Conservation (phyloP, 169 alveolate genomes). For the Perkinsus marinus region DNA sequence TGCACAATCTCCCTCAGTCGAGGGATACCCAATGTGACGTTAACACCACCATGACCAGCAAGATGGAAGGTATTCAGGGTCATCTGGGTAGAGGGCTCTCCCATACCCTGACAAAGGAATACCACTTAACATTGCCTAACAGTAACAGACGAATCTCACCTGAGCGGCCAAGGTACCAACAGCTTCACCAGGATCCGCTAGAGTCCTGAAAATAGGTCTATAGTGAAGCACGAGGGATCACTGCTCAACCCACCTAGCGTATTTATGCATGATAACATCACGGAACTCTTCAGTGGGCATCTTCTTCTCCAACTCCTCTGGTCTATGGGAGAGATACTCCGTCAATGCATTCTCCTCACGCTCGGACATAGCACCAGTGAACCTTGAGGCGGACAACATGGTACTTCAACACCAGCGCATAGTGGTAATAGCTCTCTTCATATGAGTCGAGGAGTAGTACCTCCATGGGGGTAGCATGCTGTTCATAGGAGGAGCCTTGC, state of each 20-base stretch:
- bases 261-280: not conserved
- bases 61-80: conserved; percentile 99
- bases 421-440: too few species aligned
- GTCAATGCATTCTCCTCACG: not conserved
- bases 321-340: not conserved
- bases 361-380: not conserved
- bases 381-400: too few species aligned
- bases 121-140: not conserved
- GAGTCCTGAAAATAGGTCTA: not conserved
- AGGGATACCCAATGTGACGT: conserved; percentile 99
- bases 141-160: conserved; percentile 5
- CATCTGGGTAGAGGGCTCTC: conserved; percentile 99
- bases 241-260: not conserved
- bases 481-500: not conserved
- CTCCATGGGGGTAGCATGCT: not conserved
- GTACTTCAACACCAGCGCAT: too few species aligned
- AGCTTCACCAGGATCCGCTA: conserved; percentile 91
- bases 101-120: conserved; percentile 67
- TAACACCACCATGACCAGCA: conserved; percentile 98
- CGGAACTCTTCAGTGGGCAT: not conserved
- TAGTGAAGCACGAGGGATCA: too few species aligned
- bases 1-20: conserved; percentile 91
- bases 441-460: too few species aligned
- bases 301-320: not conserved
- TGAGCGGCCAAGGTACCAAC: conserved; percentile 98